Evolutionary conservation across 768 basidiomycete genomes (phyloP).

Genomic region (Porpolomopsis calyptriformis): DNA sequence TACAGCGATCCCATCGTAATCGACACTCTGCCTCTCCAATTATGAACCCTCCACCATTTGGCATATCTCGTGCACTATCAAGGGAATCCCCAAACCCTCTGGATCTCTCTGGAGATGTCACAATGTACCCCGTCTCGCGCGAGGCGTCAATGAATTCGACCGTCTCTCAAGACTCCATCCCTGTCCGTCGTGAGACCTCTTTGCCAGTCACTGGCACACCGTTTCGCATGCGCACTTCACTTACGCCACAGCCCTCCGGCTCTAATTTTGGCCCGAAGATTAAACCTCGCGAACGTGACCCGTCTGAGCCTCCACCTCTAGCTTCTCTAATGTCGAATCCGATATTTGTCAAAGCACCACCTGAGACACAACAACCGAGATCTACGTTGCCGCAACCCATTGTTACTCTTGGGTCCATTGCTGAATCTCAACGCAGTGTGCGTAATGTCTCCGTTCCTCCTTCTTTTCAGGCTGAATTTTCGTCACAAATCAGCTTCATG

Average conservation of each 20-base stretch:
- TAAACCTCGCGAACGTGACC: constrained; percentile 27
- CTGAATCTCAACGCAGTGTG: constrained; percentile 47
- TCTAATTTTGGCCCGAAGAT: constrained; percentile 1
- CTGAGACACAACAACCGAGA: constrained; percentile 20
- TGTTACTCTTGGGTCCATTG: constrained; percentile 49
- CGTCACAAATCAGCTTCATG: constrained; percentile 36
- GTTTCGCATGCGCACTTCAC: constrained; percentile 55
- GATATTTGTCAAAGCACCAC: constrained; percentile 56
- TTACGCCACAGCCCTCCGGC: constrained; percentile 52
- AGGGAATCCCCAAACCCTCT: constrained; percentile 50
- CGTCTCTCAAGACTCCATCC: constrained; percentile 18
- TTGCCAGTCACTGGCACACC: constrained; percentile 36
- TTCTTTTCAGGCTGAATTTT: not conserved
- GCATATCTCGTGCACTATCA: constrained; percentile 53
- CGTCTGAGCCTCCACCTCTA: constrained; percentile 63
- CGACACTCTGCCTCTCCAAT: constrained; percentile 37
- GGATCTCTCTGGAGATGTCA: constrained; percentile 29
- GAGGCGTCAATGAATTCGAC: constrained; percentile 29
- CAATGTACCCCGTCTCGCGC: constrained; percentile 33
- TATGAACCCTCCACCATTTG: constrained; percentile 14
- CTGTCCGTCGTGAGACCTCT: constrained; percentile 30
- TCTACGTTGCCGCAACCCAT: constrained; percentile 23
- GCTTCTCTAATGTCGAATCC: constrained; percentile 53
- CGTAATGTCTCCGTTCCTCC: constrained; percentile 17
- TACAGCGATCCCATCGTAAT: constrained; percentile 24